These are phyloP conservation scores for Litsea cubeba DNA, from an alignment of 164 flowering plant species.

Conservation along the genomic window DNA sequence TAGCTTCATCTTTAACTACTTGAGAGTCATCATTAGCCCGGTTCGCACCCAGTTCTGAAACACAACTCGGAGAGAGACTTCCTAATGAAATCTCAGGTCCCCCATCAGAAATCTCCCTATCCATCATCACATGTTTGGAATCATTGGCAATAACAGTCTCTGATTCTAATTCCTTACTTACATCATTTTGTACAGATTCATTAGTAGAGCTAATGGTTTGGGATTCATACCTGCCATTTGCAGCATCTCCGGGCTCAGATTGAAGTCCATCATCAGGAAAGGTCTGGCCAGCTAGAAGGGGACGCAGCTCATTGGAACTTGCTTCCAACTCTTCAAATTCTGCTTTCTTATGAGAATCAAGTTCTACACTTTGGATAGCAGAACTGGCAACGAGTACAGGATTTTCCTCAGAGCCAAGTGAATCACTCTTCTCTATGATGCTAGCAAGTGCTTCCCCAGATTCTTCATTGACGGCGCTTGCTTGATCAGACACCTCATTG, in stretches of 20 bases:
- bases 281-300: background rate
- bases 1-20: constrained; percentile 11
- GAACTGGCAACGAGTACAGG: background rate
- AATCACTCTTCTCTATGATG: constrained; percentile 4
- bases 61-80: background rate
- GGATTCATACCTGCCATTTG: background rate
- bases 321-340: constrained; percentile 19
- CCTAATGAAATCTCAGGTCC: constrained; percentile 12
- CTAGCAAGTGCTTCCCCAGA: constrained; percentile 10
- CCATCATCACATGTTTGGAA: constrained; percentile 11
- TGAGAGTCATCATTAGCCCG: constrained; percentile 18
- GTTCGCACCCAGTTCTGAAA: constrained; percentile 7
- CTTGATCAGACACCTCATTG: constrained; percentile 1
- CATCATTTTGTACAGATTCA: background rate
- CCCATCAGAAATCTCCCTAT: background rate
- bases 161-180: constrained; percentile 4
- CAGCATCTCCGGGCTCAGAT: background rate
- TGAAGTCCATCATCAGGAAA: constrained; percentile 7
- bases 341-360: constrained; percentile 1
- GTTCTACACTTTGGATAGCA: background rate
- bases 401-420: background rate
- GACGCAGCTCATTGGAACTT: constrained; percentile 1
- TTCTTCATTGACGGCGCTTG: constrained; percentile 10
- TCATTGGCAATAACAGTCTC: constrained; percentile 4
- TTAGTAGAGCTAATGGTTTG: background rate